These are phyloP conservation scores for Hygrophoropsis aurantiaca DNA, from an alignment of 768 basidiomycete genomes.

Conservation along the genomic window DNA sequence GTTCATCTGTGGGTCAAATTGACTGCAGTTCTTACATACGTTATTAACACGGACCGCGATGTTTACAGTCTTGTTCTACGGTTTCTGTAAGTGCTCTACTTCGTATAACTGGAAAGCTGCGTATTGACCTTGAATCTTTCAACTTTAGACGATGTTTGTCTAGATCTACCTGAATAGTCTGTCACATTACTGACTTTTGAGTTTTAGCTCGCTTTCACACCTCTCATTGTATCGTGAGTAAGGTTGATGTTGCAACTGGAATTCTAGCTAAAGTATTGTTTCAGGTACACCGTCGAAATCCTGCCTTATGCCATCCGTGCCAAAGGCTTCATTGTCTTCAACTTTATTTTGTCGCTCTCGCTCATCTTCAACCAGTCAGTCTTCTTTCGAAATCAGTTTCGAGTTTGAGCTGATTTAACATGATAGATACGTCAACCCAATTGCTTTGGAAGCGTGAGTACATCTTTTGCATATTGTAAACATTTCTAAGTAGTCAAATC, in stretches of 20 bases:
- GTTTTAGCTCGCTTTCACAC: constrained; percentile 37
- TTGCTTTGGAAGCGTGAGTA: constrained; percentile 27
- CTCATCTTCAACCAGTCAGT: constrained; percentile 45
- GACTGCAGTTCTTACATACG: constrained; percentile 1
- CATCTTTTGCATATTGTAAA: neutral
- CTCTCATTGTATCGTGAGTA: constrained; percentile 37
- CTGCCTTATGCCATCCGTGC: constrained; percentile 40
- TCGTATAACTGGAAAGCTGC: neutral
- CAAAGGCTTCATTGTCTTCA: constrained; percentile 39
- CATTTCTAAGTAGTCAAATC: constrained; percentile 1
- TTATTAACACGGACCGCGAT: neutral
- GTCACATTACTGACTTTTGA: neutral
- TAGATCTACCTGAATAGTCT: neutral
- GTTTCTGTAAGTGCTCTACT: constrained; percentile 27
- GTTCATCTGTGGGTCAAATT: constrained; percentile 38
- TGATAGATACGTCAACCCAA: constrained; percentile 34
- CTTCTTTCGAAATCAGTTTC: constrained; percentile 19
- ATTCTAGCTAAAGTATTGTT: neutral
- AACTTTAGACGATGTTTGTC: constrained; percentile 29
- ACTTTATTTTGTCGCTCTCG: constrained; percentile 37
- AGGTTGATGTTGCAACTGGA: neutral
- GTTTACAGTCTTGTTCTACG: constrained; percentile 38
- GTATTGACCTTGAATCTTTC: neutral
- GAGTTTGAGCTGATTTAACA: constrained; percentile 24
- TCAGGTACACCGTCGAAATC: constrained; percentile 42